These are phyloP conservation scores for Trichoderma atroviride DNA, from an alignment of 2,329 filamentous ascomycete genomes.

Conservation along the genomic window DNA sequence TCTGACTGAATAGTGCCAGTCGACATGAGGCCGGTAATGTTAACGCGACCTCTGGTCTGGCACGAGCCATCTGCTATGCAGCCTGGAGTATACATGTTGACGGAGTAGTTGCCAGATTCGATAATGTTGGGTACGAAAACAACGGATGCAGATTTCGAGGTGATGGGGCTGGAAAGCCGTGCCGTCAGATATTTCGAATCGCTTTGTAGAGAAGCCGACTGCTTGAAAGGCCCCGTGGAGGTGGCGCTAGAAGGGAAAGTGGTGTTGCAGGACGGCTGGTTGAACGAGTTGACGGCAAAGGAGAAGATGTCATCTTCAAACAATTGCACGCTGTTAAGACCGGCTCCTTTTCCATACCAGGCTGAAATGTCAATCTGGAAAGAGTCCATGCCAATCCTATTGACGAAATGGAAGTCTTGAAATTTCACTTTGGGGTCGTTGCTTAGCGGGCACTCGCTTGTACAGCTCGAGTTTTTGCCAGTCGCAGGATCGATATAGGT, in stretches of 20 bases:
- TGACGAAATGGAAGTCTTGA: conserved; percentile 93
- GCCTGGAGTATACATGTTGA: conserved; percentile 90
- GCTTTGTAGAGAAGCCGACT: conserved; percentile 68
- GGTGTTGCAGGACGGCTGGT: conserved; percentile 78
- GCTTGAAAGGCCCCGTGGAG: conserved; percentile 72
- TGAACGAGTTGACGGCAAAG: conserved; percentile 85
- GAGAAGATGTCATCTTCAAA: conserved; percentile 83
- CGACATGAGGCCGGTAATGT: conserved; percentile 74
- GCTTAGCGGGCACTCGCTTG: conserved; percentile 82
- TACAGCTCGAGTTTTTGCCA: conserved; percentile 71
- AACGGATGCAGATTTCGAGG: conserved; percentile 65
- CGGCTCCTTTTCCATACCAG: conserved; percentile 85
- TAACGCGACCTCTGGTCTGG: conserved; percentile 73
- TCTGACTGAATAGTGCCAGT: conserved; percentile 49
- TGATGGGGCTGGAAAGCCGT: conserved; percentile 58
- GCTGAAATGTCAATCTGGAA: conserved; percentile 84
- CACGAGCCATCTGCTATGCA: conserved; percentile 82
- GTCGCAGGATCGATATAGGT: conserved; percentile 80
- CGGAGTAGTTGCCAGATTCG: conserved; percentile 87
- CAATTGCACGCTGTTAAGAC: conserved; percentile 82
- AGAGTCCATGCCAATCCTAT: conserved; percentile 80
- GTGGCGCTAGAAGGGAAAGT: conserved; percentile 66
- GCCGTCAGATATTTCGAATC: conserved; percentile 77
- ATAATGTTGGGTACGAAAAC: conserved; percentile 82
- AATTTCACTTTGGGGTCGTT: conserved; percentile 65